These are phyloP conservation scores for Euphorbia peplus DNA, from an alignment of 345 rosid species.

Conservation along the genomic window DNA sequence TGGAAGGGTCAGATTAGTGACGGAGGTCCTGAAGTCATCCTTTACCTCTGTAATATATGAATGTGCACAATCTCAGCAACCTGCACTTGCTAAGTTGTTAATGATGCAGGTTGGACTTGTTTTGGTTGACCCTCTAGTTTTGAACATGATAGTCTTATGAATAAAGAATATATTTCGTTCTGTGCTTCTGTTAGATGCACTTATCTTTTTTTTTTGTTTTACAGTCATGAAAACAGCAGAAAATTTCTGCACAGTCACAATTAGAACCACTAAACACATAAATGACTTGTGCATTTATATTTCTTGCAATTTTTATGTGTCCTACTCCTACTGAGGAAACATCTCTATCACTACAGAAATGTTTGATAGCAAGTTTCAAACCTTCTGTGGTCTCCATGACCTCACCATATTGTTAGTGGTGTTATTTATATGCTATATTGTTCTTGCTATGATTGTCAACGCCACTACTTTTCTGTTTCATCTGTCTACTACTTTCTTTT, in stretches of 20 bases:
- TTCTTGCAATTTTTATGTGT: not conserved
- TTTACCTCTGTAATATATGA: conserved; percentile 57
- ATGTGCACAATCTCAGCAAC: conserved; percentile 54
- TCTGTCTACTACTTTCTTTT: not conserved
- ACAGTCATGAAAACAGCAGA: not conserved
- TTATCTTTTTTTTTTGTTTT: not conserved
- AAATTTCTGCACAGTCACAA: not conserved
- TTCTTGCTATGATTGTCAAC: not conserved
- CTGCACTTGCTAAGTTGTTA: conserved; percentile 63
- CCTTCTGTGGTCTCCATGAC: not conserved
- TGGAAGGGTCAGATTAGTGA: conserved; percentile 20
- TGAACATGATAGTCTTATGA: not conserved
- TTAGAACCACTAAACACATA: not conserved
- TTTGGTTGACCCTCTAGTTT: not conserved
- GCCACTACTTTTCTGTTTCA: not conserved
- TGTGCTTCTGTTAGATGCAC: not conserved
- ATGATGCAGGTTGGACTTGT: conserved; percentile 58
- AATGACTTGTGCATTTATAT: not conserved
- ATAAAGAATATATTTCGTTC: not conserved
- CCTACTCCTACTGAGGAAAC: not conserved
- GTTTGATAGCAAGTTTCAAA: not conserved
- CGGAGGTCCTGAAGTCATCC: conserved; percentile 47
- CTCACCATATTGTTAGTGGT: not conserved
- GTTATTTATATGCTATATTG: too few species aligned
- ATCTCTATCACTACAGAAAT: not conserved